Evolutionary conservation across 306 rosid genomes (phyloP).

Genomic region (Prunus campanulata): DNA sequence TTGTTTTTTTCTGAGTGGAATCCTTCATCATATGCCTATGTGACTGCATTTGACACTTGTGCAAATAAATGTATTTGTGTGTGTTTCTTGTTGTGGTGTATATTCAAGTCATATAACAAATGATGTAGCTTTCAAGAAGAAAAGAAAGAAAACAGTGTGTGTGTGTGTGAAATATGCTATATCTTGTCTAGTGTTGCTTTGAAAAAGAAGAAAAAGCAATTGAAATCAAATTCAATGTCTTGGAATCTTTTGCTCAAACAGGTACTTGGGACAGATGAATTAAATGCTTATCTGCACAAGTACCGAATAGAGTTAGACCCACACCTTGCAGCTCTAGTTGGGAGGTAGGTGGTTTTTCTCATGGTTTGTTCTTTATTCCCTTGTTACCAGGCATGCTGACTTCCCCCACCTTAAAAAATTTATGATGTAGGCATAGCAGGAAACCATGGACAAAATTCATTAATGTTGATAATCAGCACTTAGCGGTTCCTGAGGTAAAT

Average conservation of each 20-base stretch:
- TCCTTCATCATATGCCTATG: neutral
- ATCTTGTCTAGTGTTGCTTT: conserved; percentile 6
- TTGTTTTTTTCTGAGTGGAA: neutral
- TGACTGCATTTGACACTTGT: neutral
- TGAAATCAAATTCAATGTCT: conserved; percentile 15
- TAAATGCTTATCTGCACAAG: conserved; percentile 65
- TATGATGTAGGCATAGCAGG: conserved; percentile 65
- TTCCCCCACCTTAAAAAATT: neutral
- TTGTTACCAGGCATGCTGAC: neutral
- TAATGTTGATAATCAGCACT: conserved; percentile 76
- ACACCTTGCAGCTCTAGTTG: conserved; percentile 75
- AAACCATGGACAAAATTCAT: conserved; percentile 88
- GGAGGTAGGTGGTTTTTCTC: conserved; percentile 49
- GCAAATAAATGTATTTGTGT: neutral
- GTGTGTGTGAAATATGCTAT: neutral
- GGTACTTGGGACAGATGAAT: conserved; percentile 91
- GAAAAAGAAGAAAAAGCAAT: conserved; percentile 10
- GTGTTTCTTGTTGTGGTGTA: neutral
- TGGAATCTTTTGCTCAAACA: conserved; percentile 36
- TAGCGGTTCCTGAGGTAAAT: conserved; percentile 82
- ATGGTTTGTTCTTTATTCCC: conserved; percentile 6
- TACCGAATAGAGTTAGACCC: conserved; percentile 86
- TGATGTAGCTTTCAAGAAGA: neutral
- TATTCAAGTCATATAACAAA: neutral
- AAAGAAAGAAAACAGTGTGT: neutral